Base-by-base conservation (phyloP, 2,329 filamentous ascomycete genomes). In the Sporothrix variecibatus region DNA sequence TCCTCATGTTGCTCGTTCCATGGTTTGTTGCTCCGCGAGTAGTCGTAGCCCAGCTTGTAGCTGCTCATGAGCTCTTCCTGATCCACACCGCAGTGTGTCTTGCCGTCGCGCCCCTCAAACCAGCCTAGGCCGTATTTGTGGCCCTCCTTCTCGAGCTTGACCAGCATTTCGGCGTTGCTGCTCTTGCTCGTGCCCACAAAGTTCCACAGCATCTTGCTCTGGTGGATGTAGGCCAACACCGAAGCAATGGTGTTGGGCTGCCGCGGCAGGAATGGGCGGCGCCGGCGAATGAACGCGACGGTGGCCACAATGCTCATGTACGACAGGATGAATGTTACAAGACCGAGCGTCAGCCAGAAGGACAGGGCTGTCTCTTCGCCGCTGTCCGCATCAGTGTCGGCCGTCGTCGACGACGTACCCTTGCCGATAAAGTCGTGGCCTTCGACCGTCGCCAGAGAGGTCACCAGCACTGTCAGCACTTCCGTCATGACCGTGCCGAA, bases 241-340 rank as follows among this genome's bases (percentile, higher is more conserved):
- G 89, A 91, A 1, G 92, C 90, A 77, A 95, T 94, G 26, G 92
- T 94, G 78, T 91, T 93, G 3, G 93, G 92, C 83, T 94, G 92
- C 4, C 93, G 88, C 0, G 93, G 93, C 73, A 95, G 84, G 81
- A 95, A 94, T 2, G 92, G 88, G 73, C 90, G 88, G 0, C 90
- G 86, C 17, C 93, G 88, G 1, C 88, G 87, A 23, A 85, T 74
- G 78, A 92, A 92, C 23, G 92, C 90, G 1, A 90, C 78, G 0
- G 82, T 81, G 0, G 91, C 88, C 28, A 92, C 87, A 31, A 86
- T 78, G 73, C 86, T 85, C 80, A 94, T 89, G 81, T 92, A 91
- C 7, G 88, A 43, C n/a, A 94, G 85, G 77, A 94, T 93, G 69
- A 87, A 83, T 3, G 89, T 81, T 0, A 90, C 88, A 23, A 93